phyloP scores from a whole-genome alignment of 2,329 filamentous ascomycete species.

The Fusarium gaditjirri region DNA sequence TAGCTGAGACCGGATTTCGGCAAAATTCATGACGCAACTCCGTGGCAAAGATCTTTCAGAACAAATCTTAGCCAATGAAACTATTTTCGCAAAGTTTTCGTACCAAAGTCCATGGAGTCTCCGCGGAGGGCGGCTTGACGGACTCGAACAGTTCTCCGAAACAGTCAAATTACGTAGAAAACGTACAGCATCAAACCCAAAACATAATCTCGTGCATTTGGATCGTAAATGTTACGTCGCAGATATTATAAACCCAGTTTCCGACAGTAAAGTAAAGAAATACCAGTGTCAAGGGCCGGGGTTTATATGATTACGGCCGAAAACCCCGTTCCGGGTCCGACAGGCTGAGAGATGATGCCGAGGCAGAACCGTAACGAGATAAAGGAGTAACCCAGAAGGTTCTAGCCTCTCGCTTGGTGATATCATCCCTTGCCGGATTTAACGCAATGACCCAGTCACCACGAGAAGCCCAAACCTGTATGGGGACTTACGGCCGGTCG shows the following conservation, averaged over 20 bases:
- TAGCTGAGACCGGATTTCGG: constrained; percentile 19
- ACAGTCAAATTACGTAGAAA: background rate
- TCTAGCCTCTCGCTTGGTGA: constrained; percentile 22
- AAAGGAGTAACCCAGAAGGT: constrained; percentile 3
- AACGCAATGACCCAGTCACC: constrained; percentile 10
- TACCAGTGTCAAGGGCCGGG: background rate
- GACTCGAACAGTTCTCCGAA: background rate
- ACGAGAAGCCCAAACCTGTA: constrained; percentile 14
- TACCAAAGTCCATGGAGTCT: constrained; percentile 7
- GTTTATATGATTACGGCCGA: constrained; percentile 29
- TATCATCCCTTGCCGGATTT: constrained; percentile 23
- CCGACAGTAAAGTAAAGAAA: background rate
- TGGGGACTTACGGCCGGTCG: constrained; percentile 12
- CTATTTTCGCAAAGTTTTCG: constrained; percentile 12
- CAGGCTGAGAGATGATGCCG: constrained; percentile 1
- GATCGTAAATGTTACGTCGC: background rate
- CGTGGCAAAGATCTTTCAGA: background rate
- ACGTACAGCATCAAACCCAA: background rate
- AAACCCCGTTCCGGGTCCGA: constrained; percentile 32
- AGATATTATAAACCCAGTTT: background rate
- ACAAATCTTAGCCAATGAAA: background rate
- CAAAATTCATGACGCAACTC: constrained; percentile 9
- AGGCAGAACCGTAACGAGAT: constrained; percentile 10
- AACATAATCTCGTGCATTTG: background rate
- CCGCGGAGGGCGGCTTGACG: background rate